phyloP scores from a whole-genome alignment of 2,329 filamentous ascomycete genomes.

The Beauveria sp. region DNA sequence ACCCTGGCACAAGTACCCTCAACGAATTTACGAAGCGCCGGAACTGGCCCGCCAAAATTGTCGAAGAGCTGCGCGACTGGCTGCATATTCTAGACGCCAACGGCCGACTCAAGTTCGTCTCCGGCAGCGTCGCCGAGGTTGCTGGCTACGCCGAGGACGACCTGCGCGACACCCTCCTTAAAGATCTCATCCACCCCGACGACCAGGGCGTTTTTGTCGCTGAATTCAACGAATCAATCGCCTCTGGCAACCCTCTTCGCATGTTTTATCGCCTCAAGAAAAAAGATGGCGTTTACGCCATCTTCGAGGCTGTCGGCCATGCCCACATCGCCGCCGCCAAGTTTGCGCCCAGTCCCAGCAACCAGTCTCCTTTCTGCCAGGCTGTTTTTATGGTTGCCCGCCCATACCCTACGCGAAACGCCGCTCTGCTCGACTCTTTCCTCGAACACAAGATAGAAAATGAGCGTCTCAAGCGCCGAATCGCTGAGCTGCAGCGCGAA shows the following conservation, averaged over 20 bases:
- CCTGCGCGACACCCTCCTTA: slow-evolving; percentile 67
- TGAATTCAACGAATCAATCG: slow-evolving; percentile 84
- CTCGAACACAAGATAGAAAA: slow-evolving; percentile 97
- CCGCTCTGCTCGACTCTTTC: slow-evolving; percentile 80
- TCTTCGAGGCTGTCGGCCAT: slow-evolving; percentile 90
- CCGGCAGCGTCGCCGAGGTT: slow-evolving; percentile 64
- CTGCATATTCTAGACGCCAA: slow-evolving; percentile 80
- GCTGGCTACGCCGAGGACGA: slow-evolving; percentile 69
- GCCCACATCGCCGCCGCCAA: slow-evolving; percentile 72
- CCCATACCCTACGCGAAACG: slow-evolving; percentile 83
- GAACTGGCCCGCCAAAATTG: slow-evolving; percentile 81
- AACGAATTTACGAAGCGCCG: slow-evolving; percentile 54
- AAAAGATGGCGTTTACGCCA: slow-evolving; percentile 62
- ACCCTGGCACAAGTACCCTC: slow-evolving; percentile 35
- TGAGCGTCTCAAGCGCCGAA: slow-evolving; percentile 74
- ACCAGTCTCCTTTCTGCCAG: slow-evolving; percentile 65
- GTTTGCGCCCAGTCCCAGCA: slow-evolving; percentile 54
- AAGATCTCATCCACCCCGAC: slow-evolving; percentile 78
- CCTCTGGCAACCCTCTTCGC: slow-evolving; percentile 68
- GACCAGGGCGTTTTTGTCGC: slow-evolving; percentile 76
- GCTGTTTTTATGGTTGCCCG: slow-evolving; percentile 92
- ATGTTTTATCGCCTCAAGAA: slow-evolving; percentile 83
- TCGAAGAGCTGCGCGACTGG: slow-evolving; percentile 85
- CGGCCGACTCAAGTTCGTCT: slow-evolving; percentile 78
- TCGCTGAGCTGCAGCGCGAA: slow-evolving; percentile 76